Conservation (phyloP, 306 rosid species). For the Inga oerstediana region DNA sequence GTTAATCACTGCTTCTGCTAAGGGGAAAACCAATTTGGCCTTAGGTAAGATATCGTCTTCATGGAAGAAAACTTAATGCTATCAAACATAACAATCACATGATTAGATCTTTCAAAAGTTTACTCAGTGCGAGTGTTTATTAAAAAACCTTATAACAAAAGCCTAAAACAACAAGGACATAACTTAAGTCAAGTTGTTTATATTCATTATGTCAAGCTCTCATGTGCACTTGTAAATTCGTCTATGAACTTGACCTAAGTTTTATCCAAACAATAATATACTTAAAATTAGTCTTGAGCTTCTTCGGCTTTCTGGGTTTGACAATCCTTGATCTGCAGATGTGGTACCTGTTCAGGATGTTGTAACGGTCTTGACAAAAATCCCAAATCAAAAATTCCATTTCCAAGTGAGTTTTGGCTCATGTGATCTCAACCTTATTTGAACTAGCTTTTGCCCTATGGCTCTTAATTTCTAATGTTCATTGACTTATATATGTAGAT, state of each 20-base stretch:
- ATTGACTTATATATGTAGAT: slow-evolving; percentile 42
- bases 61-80: background rate
- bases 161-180: background rate
- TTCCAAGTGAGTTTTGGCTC: slow-evolving; percentile 57
- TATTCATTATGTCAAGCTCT: too few species aligned
- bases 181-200: too few species aligned
- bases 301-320: slow-evolving; percentile 7
- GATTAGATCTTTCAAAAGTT: background rate
- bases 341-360: slow-evolving; percentile 51
- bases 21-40: slow-evolving; percentile 35
- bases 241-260: too few species aligned
- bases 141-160: background rate
- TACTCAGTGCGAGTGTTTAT: background rate
- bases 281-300: background rate
- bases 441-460: slow-evolving; percentile 1
- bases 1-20: slow-evolving; percentile 23
- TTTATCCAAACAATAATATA: background rate
- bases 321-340: background rate
- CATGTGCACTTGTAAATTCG: too few species aligned
- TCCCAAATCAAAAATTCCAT: slow-evolving; percentile 58
- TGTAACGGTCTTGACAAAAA: slow-evolving; percentile 48
- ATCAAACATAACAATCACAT: background rate
- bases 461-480: slow-evolving; percentile 4
- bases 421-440: background rate
- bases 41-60: slow-evolving; percentile 41